Conservation (phyloP, 257 asterid species). For the Sherardia arvensis region DNA sequence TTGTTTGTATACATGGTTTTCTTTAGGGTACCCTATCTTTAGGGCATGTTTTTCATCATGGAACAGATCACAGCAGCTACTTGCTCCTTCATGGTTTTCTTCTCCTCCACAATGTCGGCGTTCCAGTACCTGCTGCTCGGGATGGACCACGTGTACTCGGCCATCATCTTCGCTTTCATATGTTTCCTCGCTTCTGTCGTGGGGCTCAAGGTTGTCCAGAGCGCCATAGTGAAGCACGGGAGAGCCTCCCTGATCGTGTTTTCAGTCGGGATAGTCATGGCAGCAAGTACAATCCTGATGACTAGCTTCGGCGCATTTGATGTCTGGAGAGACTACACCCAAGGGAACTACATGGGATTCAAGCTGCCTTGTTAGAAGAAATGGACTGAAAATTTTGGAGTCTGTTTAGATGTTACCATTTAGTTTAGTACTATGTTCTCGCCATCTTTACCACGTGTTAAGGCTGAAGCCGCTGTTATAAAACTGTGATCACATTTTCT, state of each 20-base stretch:
- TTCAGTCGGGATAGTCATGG: constrained; percentile 76
- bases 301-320: constrained; percentile 64
- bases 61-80: constrained; percentile 78
- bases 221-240: constrained; percentile 52
- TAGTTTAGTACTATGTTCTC: neutral
- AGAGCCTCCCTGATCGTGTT: constrained; percentile 81
- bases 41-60: neutral
- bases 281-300: constrained; percentile 67
- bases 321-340: constrained; percentile 58
- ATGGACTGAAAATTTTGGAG: neutral
- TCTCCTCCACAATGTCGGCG: constrained; percentile 92
- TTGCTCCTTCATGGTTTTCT: constrained; percentile 82
- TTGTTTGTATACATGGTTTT: neutral
- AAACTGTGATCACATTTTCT: no score
- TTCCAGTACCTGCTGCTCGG: constrained; percentile 62
- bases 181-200: constrained; percentile 55
- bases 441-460: neutral
- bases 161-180: constrained; percentile 38
- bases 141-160: constrained; percentile 47
- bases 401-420: neutral
- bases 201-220: constrained; percentile 52
- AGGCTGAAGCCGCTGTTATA: no score
- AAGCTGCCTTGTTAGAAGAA: constrained; percentile 50
- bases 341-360: constrained; percentile 78
- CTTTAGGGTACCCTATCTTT: neutral